These are phyloP conservation scores for Agroathelia rolfsii DNA, from an alignment of 1,284 basidiomycete species.

Conservation along the genomic window DNA sequence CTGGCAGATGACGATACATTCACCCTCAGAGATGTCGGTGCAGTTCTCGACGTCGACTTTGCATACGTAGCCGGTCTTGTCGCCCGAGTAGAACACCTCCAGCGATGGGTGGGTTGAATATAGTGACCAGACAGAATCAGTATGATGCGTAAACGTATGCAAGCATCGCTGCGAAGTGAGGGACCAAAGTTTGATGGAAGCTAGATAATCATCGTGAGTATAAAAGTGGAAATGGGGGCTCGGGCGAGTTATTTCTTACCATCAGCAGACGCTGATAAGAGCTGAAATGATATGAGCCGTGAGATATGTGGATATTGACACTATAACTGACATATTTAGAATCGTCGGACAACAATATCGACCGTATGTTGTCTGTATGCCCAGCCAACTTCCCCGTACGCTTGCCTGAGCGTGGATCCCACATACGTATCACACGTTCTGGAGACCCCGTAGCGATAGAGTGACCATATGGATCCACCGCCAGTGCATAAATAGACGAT, in stretches of 20 bases:
- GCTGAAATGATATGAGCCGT: slow-evolving; percentile 41
- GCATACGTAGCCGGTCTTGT: slow-evolving; percentile 83
- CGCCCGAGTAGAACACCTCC: slow-evolving; percentile 93
- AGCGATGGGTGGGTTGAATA: slow-evolving; percentile 82
- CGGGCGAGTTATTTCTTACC: slow-evolving; percentile 30
- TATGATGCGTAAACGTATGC: slow-evolving; percentile 94
- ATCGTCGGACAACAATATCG: slow-evolving; percentile 83
- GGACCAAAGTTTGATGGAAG: slow-evolving; percentile 90
- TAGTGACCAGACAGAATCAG: slow-evolving; percentile 92
- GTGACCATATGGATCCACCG: slow-evolving; percentile 71
- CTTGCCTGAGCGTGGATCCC: slow-evolving; percentile 83
- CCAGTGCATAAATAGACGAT: slow-evolving; percentile 72
- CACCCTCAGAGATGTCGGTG: slow-evolving; percentile 75
- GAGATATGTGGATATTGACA: slow-evolving; percentile 6
- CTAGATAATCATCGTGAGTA: slow-evolving; percentile 23
- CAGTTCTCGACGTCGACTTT: slow-evolving; percentile 83
- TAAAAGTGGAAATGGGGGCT: background rate
- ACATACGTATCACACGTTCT: slow-evolving; percentile 82
- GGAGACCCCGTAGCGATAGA: slow-evolving; percentile 86
- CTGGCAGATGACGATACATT: slow-evolving; percentile 79
- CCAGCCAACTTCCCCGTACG: slow-evolving; percentile 76
- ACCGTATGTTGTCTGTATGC: slow-evolving; percentile 93
- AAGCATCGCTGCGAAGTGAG: slow-evolving; percentile 80
- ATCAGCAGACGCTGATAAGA: slow-evolving; percentile 86
- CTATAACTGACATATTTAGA: slow-evolving; percentile 65